Conservation (phyloP, 148 eudicot genomes). For the Agrostemma githago region DNA sequence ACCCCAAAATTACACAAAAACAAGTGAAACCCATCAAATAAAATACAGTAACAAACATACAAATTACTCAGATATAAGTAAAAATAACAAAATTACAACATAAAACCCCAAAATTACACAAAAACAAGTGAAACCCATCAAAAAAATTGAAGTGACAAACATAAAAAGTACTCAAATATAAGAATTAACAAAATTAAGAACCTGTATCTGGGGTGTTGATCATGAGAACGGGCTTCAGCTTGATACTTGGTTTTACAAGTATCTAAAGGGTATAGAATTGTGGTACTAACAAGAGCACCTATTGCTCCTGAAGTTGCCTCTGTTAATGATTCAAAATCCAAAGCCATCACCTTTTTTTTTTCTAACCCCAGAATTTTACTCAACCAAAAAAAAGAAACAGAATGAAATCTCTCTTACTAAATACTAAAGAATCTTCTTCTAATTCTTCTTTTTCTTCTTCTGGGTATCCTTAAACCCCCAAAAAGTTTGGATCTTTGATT, state of each 20-base stretch:
- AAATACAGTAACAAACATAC: not conserved
- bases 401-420: too few relatives aligned
- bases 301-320: slow-evolving; percentile 94
- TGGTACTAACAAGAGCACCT: slow-evolving; percentile 85
- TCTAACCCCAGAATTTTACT: not conserved
- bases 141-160: not conserved
- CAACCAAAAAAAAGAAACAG: too few relatives aligned
- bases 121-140: not conserved
- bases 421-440: too few relatives aligned
- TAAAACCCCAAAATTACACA: not conserved
- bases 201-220: slow-evolving; percentile 66
- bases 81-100: not conserved
- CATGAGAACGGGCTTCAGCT: slow-evolving; percentile 65
- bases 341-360: slow-evolving; percentile 33
- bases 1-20: not conserved
- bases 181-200: slow-evolving; percentile 13
- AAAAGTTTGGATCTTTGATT: not conserved
- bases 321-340: slow-evolving; percentile 70
- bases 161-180: too few relatives aligned
- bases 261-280: slow-evolving; percentile 75
- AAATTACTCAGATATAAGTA: too few relatives aligned
- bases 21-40: not conserved
- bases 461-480: not conserved
- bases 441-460: too few relatives aligned
- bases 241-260: slow-evolving; percentile 94